Evolutionary conservation across 2,329 filamentous ascomycete species (phyloP).

Genomic region (Talaromyces amestolkiae): DNA sequence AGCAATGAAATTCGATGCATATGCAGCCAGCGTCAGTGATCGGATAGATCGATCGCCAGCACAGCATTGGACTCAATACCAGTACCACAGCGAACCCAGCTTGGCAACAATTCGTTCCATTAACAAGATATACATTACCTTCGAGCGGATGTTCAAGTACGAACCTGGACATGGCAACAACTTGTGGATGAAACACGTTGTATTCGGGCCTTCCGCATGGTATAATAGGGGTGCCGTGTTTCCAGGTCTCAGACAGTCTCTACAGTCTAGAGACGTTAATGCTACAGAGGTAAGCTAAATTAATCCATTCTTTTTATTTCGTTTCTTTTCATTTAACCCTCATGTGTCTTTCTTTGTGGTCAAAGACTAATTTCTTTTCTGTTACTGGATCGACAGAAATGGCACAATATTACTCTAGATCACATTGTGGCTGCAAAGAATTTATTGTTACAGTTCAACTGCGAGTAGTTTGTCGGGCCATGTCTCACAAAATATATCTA

Average conservation of each 20-base stretch:
- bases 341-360: not conserved
- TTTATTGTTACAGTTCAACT: not conserved
- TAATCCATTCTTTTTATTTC: not conserved
- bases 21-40: not conserved
- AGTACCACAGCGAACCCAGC: not conserved
- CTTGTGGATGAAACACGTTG: not conserved
- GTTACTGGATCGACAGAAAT: not conserved
- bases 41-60: not conserved
- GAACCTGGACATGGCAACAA: not conserved
- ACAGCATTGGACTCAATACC: not conserved
- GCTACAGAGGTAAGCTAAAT: not conserved
- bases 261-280: not conserved
- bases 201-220: not conserved
- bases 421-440: not conserved
- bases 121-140: not conserved
- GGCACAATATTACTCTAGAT: not conserved
- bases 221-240: not conserved
- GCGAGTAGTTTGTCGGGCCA: not conserved
- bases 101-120: not conserved
- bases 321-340: not conserved
- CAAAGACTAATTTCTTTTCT: not conserved
- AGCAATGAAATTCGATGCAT: not conserved
- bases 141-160: not conserved
- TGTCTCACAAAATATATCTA: not conserved
- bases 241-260: not conserved